phyloP scores from a whole-genome alignment of 1,139 yeast genomes.

The Barnettozyma hawaiiensis region DNA sequence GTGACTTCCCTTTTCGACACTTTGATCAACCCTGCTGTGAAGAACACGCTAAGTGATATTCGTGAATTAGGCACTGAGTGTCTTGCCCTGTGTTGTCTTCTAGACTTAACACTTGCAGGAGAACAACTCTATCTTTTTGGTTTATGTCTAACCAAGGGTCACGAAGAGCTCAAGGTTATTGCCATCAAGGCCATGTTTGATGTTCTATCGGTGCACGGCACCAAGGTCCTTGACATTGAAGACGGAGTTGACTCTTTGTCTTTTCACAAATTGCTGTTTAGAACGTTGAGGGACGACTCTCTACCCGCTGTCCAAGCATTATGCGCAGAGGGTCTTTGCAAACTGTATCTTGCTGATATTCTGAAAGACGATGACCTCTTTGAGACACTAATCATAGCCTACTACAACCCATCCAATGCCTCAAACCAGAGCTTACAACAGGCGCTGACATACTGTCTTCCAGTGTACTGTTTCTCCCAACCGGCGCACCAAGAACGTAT shows the following conservation, averaged over 20 bases:
- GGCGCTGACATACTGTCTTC: constrained; percentile 81
- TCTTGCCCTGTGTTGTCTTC: constrained; percentile 71
- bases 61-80: constrained; percentile 70
- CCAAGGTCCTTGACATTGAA: constrained; percentile 56
- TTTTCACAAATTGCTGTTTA: constrained; percentile 61
- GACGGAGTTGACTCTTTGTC: constrained; percentile 59
- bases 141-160: constrained; percentile 56
- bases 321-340: constrained; percentile 85
- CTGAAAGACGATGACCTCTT: constrained; percentile 65
- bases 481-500: constrained; percentile 65
- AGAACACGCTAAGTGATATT: constrained; percentile 51
- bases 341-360: constrained; percentile 73
- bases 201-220: constrained; percentile 72
- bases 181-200: constrained; percentile 74
- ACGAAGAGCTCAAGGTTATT: constrained; percentile 52
- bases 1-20: constrained; percentile 70
- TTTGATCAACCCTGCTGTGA: constrained; percentile 77
- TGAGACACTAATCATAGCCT: constrained; percentile 65
- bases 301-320: constrained; percentile 67
- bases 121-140: constrained; percentile 58
- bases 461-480: constrained; percentile 84
- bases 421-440: constrained; percentile 69
- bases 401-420: constrained; percentile 64
- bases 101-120: constrained; percentile 61
- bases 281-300: constrained; percentile 52